Evolutionary conservation across 2,329 filamentous ascomycete genomes (phyloP).

Genomic region (Scedosporium aurantiacum): DNA sequence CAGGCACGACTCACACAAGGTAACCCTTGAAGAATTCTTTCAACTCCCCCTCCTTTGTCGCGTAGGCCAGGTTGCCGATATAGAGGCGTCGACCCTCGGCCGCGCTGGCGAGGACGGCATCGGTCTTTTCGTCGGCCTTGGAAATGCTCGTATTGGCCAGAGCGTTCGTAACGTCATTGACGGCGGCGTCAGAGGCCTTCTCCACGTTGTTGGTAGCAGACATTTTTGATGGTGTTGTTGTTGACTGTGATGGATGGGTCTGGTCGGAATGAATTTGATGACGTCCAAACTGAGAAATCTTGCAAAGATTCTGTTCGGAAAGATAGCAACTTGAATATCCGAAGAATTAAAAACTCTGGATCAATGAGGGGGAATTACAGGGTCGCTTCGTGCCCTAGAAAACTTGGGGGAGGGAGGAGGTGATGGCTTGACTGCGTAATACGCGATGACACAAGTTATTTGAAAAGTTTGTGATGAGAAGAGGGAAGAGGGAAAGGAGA

Average conservation of each 20-base stretch:
- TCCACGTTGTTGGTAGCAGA: slow-evolving; percentile 56
- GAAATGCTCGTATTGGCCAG: slow-evolving; percentile 61
- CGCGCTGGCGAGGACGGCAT: slow-evolving; percentile 91
- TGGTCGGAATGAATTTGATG: slow-evolving; percentile 26
- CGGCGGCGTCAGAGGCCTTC: slow-evolving; percentile 52
- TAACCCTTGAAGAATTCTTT: slow-evolving; percentile 99
- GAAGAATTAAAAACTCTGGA: slow-evolving; percentile 39
- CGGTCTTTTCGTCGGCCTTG: slow-evolving; percentile 45
- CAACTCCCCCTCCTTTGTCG: slow-evolving; percentile 99
- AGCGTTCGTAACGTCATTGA: slow-evolving; percentile 68
- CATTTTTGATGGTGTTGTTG: slow-evolving; percentile 55
- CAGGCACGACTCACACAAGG: slow-evolving; percentile 70
- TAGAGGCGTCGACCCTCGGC: slow-evolving; percentile 98
- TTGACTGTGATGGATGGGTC: slow-evolving; percentile 16
- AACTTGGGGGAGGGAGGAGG: slow-evolving; percentile 24
- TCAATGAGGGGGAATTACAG: slow-evolving; percentile 46
- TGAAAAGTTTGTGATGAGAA: slow-evolving; percentile 6
- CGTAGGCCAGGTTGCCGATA: slow-evolving; percentile 99
- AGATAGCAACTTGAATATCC: slow-evolving; percentile 23
- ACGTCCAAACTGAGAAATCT: slow-evolving; percentile 25
- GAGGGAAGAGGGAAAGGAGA: slow-evolving; percentile 2
- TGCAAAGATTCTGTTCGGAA: slow-evolving; percentile 16
- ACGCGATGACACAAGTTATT: slow-evolving; percentile 13
- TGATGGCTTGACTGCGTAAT: slow-evolving; percentile 26
- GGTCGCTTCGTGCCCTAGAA: slow-evolving; percentile 89